A percentile compares a stretch with the other conserved stretches of the same genome.
Evolutionary conservation across 169 alveolate species (phyloP).

Genomic region (Theileria annulata): DNA sequence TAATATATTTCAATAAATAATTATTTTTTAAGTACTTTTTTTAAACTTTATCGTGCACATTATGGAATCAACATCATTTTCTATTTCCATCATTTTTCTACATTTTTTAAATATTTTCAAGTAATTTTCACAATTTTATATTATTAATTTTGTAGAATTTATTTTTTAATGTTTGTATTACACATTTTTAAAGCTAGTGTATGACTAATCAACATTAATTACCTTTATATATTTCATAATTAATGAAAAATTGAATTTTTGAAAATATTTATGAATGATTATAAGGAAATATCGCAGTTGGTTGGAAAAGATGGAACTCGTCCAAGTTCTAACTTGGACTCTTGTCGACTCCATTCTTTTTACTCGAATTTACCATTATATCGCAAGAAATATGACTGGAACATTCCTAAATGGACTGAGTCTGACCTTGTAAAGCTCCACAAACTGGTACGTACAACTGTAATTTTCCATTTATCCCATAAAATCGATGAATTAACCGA

Average conservation of each 20-base stretch:
- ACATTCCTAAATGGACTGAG: slow-evolving; percentile 51
- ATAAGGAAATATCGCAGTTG: slow-evolving; percentile 62
- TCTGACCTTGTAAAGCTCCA: slow-evolving; percentile 44
- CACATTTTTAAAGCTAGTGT: neutral
- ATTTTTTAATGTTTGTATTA: neutral
- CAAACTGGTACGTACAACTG: slow-evolving; percentile 11
- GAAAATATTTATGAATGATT: slow-evolving; percentile 9
- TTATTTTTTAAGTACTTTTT: slow-evolving; percentile 1
- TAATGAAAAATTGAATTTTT: neutral
- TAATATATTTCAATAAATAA: neutral
- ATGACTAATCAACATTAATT: neutral
- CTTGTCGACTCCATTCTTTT: slow-evolving; percentile 34
- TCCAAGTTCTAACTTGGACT: slow-evolving; percentile 64
- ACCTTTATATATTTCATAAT: neutral
- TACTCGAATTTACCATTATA: slow-evolving; percentile 45
- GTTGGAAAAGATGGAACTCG: slow-evolving; percentile 48
- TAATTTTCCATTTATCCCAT: slow-evolving; percentile 8
- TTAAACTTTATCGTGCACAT: slow-evolving; percentile 1
- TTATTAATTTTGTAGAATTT: neutral
- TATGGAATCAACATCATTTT: neutral
- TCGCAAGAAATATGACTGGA: slow-evolving; percentile 67
- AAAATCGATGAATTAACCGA: slow-evolving; percentile 14
- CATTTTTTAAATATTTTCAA: neutral
- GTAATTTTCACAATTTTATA: neutral
- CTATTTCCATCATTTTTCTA: neutral